Percentiles rank a stretch among this genome's conserved stretches.
Conservation (phyloP, 179 eudicot species). For the Carnegiea gigantea region DNA sequence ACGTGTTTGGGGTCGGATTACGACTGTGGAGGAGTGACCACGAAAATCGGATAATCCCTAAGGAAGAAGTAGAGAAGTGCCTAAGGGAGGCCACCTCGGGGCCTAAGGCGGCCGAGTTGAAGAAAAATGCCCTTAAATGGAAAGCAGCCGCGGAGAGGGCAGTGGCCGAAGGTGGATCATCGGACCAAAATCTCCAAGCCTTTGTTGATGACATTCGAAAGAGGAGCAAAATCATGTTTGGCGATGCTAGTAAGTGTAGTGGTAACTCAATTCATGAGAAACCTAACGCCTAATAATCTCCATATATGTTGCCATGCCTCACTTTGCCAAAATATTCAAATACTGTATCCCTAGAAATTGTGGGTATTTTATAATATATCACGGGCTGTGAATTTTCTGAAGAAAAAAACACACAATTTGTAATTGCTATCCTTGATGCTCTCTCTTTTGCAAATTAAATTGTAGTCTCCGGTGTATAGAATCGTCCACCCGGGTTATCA, state of each 20-base stretch:
- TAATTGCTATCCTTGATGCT: too few relatives aligned
- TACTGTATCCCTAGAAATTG: too few relatives aligned
- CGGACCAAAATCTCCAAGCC: constrained; percentile 42
- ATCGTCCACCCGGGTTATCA: too few relatives aligned
- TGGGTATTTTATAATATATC: too few relatives aligned
- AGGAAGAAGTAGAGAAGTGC: constrained; percentile 55
- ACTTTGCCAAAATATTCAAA: too few relatives aligned
- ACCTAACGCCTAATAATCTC: constrained; percentile 6
- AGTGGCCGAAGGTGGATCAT: constrained; percentile 58
- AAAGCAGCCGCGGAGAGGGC: constrained; percentile 51
- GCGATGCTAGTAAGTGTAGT: constrained; percentile 1
- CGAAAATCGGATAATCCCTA: constrained; percentile 37
- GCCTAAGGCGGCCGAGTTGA: constrained; percentile 50
- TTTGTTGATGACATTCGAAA: constrained; percentile 50
- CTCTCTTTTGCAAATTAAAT: too few relatives aligned
- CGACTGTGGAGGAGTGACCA: constrained; percentile 55
- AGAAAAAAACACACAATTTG: too few relatives aligned
- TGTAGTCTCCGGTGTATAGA: too few relatives aligned
- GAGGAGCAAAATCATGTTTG: constrained; percentile 13
- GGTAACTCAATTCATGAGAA: neutral
- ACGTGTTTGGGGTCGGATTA: constrained; percentile 50
- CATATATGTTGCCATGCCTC: neutral
- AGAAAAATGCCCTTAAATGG: constrained; percentile 54
- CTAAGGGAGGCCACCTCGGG: constrained; percentile 48
- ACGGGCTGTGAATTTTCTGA: too few relatives aligned